Evolutionary conservation across 2,329 filamentous ascomycete genomes (phyloP), one percentile per base, ranked within the genome.

Genomic region (Hymenoscyphus occultus): DNA sequence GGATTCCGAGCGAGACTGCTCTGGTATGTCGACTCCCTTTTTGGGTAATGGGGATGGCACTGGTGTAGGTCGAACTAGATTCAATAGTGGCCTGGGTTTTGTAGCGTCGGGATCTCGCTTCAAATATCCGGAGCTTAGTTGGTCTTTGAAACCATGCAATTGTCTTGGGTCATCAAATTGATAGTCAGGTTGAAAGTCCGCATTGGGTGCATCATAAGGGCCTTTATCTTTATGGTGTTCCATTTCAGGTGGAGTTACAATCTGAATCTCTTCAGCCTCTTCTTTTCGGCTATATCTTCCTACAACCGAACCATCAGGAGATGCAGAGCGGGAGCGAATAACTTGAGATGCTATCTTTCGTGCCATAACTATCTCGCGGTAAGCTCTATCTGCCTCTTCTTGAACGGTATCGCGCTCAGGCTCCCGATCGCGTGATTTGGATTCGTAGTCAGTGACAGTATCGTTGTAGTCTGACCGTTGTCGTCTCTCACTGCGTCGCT

Each of bases 131-230:
- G 64, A 71, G 65, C 69, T 71, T 40, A 19, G 74, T 13, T 22
- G 48, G 22, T 54, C 48, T 54, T 54, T 73, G 70, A 77, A 81
- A 60, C 64, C 74, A 57, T 64, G 67, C 45, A 86, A 75, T 39
- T 88, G 83, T 51, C 75, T 74, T 5, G 86, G 86, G 60, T 71
- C 62, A 62, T 81, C 78, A 67, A 88, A 80, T 66, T 83, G 76
- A 70, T 87, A 83, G 72, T 89, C 86, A 65, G 88, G 83, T 61
- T 78, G 79, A 62, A 89, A 85, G 73, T 89, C 86, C n/a, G 86
- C 86, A 71, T 89, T 80, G 1, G 86, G 86, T 7, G 76, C 83
- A 67, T 83, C 84, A 64, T 84, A 89, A 9, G 76, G 80, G 63
- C 79, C 81, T 75, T 82, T 82, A 64, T 73, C 71, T 51, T 80